Evolutionary conservation across 2,329 filamentous ascomycete genomes (phyloP).

Genomic region (Mollisia scopiformis): DNA sequence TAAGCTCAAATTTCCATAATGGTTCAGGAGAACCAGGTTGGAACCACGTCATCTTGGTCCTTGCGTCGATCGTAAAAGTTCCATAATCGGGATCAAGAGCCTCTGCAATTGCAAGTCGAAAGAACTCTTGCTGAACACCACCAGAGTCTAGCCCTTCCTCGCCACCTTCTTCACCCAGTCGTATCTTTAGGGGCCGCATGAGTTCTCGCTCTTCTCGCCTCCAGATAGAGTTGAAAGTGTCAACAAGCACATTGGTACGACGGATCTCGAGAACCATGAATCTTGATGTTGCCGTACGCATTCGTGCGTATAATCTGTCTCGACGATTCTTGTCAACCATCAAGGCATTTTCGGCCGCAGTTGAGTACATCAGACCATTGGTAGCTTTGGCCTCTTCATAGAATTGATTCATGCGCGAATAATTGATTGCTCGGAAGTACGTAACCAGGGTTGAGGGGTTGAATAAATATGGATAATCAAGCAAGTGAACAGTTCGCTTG

Average conservation of each 20-base stretch:
- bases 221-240: slow-evolving; percentile 90
- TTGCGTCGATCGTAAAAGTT: slow-evolving; percentile 71
- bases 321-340: slow-evolving; percentile 62
- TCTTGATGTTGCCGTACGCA: slow-evolving; percentile 69
- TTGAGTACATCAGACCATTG: slow-evolving; percentile 55
- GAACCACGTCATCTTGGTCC: slow-evolving; percentile 86
- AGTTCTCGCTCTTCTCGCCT: slow-evolving; percentile 81
- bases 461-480: slow-evolving; percentile 84
- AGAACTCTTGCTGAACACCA: slow-evolving; percentile 96
- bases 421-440: slow-evolving; percentile 89
- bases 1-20: slow-evolving; percentile 85
- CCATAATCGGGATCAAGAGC: slow-evolving; percentile 78
- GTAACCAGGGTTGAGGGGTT: slow-evolving; percentile 71
- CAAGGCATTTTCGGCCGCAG: slow-evolving; percentile 56
- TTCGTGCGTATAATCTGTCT: slow-evolving; percentile 61
- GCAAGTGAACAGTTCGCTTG: slow-evolving; percentile 69
- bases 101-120: slow-evolving; percentile 80
- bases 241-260: slow-evolving; percentile 66
- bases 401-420: slow-evolving; percentile 79
- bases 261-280: slow-evolving; percentile 73
- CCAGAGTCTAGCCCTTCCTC: slow-evolving; percentile 93
- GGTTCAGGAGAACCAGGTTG: slow-evolving; percentile 80
- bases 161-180: slow-evolving; percentile 78
- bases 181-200: slow-evolving; percentile 83
- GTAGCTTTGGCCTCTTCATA: slow-evolving; percentile 70